A percentile compares a stretch with the other conserved stretches of the same genome.
phyloP scores from a whole-genome alignment of 2,329 filamentous ascomycete species.

The Penicillium hordei region DNA sequence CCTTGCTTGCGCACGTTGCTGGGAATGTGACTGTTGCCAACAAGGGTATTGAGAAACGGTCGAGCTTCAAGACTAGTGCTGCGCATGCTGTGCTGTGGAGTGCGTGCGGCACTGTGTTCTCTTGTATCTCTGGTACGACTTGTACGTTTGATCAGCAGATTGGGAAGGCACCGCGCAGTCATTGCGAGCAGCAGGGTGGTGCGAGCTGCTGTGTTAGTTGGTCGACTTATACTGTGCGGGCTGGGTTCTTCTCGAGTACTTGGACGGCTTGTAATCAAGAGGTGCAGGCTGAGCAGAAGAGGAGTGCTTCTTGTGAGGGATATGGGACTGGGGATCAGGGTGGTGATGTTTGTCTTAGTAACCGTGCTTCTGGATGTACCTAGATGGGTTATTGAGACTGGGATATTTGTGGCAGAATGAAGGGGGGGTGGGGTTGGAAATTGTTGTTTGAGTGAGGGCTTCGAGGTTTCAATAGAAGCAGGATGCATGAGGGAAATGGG shows the following conservation, averaged over 20 bases:
- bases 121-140: constrained; percentile 1
- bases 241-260: constrained; percentile 4
- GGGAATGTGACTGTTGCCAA: background rate
- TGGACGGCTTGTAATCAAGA: constrained; percentile 1
- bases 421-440: too few relatives aligned
- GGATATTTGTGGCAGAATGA: background rate
- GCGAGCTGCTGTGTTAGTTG: constrained; percentile 1
- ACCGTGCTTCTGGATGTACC: constrained; percentile 1
- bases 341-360: constrained; percentile 5
- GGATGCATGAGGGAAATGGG: background rate
- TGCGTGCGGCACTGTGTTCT: background rate
- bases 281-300: background rate
- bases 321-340: background rate
- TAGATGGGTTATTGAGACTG: background rate
- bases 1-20: background rate
- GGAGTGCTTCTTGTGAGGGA: background rate
- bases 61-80: background rate
- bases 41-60: background rate
- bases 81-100: background rate
- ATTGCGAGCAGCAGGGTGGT: background rate
- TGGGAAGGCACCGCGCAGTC: background rate
- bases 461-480: too few relatives aligned
- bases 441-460: background rate
- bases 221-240: constrained; percentile 1
- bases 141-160: constrained; percentile 1